phyloP scores from a whole-genome alignment of 805 yeast species.

The Metschnikowia matae region DNA sequence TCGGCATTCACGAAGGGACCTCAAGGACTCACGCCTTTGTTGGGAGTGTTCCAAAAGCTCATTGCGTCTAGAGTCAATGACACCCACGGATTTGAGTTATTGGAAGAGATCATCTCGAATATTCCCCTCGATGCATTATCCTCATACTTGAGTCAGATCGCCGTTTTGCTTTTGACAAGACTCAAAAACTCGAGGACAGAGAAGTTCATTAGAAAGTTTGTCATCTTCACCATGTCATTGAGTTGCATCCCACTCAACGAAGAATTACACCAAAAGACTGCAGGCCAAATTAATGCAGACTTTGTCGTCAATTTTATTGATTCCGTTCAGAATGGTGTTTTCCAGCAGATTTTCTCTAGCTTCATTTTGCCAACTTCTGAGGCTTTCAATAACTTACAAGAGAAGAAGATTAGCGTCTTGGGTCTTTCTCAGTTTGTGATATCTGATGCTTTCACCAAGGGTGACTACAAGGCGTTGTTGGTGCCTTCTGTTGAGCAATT shows the following conservation, averaged over 20 bases:
- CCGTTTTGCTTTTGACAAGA: conserved; percentile 71
- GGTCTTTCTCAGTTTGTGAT: conserved; percentile 47
- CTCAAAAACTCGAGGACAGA: conserved; percentile 80
- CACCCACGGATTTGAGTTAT: conserved; percentile 74
- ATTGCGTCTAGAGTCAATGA: conserved; percentile 83
- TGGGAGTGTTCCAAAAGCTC: conserved; percentile 95
- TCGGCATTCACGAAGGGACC: conserved; percentile 31
- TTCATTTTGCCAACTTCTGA: conserved; percentile 51
- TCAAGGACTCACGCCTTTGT: conserved; percentile 59
- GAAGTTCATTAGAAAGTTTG: conserved; percentile 67
- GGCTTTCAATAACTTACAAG: conserved; percentile 47
- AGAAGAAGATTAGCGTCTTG: conserved; percentile 50
- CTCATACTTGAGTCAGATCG: conserved; percentile 64
- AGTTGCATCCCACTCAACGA: conserved; percentile 37
- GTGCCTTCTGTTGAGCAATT: conserved; percentile 30
- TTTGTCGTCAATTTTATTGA: conserved; percentile 67
- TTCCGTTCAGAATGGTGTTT: conserved; percentile 61
- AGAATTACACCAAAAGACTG: conserved; percentile 30
- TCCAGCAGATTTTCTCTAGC: conserved; percentile 47
- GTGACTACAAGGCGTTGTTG: conserved; percentile 21
- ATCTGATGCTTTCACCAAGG: conserved; percentile 19
- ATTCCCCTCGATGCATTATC: conserved; percentile 49
- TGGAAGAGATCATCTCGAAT: conserved; percentile 61
- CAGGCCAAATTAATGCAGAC: conserved; percentile 26
- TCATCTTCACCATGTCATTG: conserved; percentile 56